Percentiles rank a stretch among this genome's conserved stretches.
phyloP scores from a whole-genome alignment of 2,329 filamentous ascomycete species.

The Pseudopyrenochaeta lycopersici region DNA sequence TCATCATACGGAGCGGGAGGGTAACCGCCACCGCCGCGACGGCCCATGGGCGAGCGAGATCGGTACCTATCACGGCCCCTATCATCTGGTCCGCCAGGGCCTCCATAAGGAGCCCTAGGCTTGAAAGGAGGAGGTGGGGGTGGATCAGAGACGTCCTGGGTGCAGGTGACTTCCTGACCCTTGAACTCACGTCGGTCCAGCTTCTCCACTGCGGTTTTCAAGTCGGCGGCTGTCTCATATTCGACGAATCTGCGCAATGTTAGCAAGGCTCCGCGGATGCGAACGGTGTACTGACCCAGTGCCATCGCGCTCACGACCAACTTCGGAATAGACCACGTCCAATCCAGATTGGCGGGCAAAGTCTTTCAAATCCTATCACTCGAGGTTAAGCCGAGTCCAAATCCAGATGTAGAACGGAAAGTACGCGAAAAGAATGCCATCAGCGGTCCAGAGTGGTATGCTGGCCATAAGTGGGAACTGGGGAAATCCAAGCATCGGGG shows the following conservation, averaged over 20 bases:
- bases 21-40: slow-evolving; percentile 65
- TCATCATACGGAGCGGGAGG: slow-evolving; percentile 71
- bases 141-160: slow-evolving; percentile 75
- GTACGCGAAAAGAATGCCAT: slow-evolving; percentile 47
- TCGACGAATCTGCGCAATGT: slow-evolving; percentile 80
- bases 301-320: slow-evolving; percentile 87
- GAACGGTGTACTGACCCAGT: slow-evolving; percentile 74
- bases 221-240: slow-evolving; percentile 90
- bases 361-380: slow-evolving; percentile 96
- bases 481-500: slow-evolving; percentile 59
- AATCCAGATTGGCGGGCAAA: slow-evolving; percentile 96
- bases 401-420: slow-evolving; percentile 45
- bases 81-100: slow-evolving; percentile 65
- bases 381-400: slow-evolving; percentile 77
- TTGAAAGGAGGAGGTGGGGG: slow-evolving; percentile 48
- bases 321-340: slow-evolving; percentile 98
- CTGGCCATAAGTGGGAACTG: slow-evolving; percentile 44
- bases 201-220: slow-evolving; percentile 92
- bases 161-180: slow-evolving; percentile 83
- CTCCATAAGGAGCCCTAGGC: slow-evolving; percentile 44
- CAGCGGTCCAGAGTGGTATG: slow-evolving; percentile 49
- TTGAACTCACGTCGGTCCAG: slow-evolving; percentile 94
- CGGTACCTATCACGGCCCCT: slow-evolving; percentile 76
- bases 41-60: slow-evolving; percentile 75
- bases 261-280: slow-evolving; percentile 5